These are phyloP conservation scores for Leccinum variicolor DNA, from an alignment of 768 basidiomycete genomes.

Conservation along the genomic window DNA sequence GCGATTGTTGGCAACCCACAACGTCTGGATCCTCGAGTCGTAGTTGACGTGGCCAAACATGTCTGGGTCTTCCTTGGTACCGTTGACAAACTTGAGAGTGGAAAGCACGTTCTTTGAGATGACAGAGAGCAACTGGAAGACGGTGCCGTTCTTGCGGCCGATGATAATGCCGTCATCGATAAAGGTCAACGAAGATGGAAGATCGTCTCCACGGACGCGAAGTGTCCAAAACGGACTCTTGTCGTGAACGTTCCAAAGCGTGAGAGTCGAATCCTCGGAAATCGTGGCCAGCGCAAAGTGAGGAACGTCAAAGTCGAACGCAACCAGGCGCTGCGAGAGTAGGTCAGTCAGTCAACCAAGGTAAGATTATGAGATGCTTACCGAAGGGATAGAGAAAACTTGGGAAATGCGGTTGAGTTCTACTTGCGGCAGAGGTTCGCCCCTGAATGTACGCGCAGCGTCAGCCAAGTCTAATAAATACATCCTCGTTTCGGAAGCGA, in stretches of 20 bases:
- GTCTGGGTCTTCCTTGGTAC: constrained; percentile 64
- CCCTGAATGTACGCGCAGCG: constrained; percentile 56
- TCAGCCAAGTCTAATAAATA: constrained; percentile 72
- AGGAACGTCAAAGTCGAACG: constrained; percentile 80
- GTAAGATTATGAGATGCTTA: constrained; percentile 33
- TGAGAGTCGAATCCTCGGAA: constrained; percentile 77
- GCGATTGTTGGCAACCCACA: constrained; percentile 86
- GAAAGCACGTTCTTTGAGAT: constrained; percentile 72
- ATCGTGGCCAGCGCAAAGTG: constrained; percentile 79
- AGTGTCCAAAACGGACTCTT: constrained; percentile 71
- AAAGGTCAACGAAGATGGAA: constrained; percentile 80
- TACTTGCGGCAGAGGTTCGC: constrained; percentile 63
- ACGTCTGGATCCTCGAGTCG: constrained; percentile 78
- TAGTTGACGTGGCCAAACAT: constrained; percentile 90
- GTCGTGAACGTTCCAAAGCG: constrained; percentile 80
- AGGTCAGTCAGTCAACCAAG: background rate
- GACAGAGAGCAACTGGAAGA: constrained; percentile 79
- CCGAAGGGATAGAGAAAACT: constrained; percentile 66
- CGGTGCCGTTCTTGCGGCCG: constrained; percentile 79
- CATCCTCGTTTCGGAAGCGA: constrained; percentile 76
- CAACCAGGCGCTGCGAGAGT: constrained; percentile 61
- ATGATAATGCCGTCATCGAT: constrained; percentile 84
- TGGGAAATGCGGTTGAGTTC: constrained; percentile 69
- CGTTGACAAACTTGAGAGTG: constrained; percentile 75
- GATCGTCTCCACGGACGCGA: constrained; percentile 75